Percentiles rank a stretch among this genome's conserved stretches.
phyloP scores from a whole-genome alignment of 306 rosid species.

The Lotus japonicus region DNA sequence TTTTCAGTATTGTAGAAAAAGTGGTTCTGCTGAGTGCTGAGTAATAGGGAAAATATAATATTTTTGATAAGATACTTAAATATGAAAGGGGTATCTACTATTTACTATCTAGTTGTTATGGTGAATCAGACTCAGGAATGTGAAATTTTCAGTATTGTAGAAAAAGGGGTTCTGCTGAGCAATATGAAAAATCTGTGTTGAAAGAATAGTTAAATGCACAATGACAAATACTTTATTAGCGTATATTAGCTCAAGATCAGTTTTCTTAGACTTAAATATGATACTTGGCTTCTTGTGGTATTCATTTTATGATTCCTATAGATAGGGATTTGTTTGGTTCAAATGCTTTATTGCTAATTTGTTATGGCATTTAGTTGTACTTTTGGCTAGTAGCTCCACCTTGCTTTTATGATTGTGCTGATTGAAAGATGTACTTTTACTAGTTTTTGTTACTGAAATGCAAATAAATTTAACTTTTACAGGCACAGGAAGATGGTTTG shows the following conservation, averaged over 20 bases:
- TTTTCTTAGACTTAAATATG: no score
- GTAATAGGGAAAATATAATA: no score
- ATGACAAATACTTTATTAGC: neutral
- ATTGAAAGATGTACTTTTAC: neutral
- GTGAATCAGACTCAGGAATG: neutral
- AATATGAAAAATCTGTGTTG: neutral
- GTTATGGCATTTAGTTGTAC: neutral
- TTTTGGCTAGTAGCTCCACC: neutral
- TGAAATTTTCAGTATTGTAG: neutral
- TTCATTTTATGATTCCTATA: no score
- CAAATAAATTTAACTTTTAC: slow-evolving; percentile 15
- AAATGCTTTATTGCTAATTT: neutral
- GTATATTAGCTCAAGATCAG: no score
- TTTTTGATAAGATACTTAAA: neutral
- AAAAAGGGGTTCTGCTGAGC: neutral
- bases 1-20: no score
- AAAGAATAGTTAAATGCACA: neutral
- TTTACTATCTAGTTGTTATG: neutral
- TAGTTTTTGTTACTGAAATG: neutral
- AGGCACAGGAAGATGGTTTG: slow-evolving; percentile 40
- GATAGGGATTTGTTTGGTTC: no score
- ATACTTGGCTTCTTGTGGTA: no score
- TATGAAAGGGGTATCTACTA: neutral
- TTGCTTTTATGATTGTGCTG: slow-evolving; percentile 1
- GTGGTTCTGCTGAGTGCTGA: no score